These are phyloP conservation scores for Circinella umbellata DNA, from an alignment of 371 early-diverging fungal species.

Conservation along the genomic window DNA sequence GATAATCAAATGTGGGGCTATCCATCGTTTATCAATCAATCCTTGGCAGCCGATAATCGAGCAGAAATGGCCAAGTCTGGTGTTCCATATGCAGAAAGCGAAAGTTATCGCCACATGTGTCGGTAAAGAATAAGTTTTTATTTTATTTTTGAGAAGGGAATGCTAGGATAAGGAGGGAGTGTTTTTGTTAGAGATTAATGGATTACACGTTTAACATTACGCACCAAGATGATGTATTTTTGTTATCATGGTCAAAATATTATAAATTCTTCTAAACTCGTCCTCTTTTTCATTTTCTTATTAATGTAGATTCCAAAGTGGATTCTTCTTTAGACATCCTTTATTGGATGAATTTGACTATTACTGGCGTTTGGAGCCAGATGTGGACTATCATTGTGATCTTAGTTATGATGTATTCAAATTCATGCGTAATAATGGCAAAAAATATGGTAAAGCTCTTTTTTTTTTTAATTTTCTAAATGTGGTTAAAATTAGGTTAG, in stretches of 20 bases:
- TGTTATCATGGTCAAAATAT: not conserved
- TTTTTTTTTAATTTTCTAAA: not conserved
- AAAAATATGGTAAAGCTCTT: conserved; percentile 70
- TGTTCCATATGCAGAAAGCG: conserved; percentile 83
- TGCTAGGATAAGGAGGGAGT: no score
- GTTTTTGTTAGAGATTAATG: no score
- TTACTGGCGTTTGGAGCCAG: conserved; percentile 98
- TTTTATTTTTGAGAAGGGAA: no score
- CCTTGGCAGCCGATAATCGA: conserved; percentile 65
- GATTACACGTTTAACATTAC: no score
- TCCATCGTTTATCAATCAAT: conserved; percentile 81
- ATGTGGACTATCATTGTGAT: conserved; percentile 87
- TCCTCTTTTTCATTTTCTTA: not conserved
- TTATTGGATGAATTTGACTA: conserved; percentile 81
- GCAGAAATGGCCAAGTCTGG: conserved; percentile 57
- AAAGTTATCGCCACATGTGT: conserved; percentile 96
- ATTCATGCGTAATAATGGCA: conserved; percentile 76
- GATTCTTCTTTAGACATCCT: conserved; percentile 90
- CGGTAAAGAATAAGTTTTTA: conserved; percentile 36
- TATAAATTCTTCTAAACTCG: not conserved
- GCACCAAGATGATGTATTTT: not conserved
- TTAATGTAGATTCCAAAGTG: conserved; percentile 48
- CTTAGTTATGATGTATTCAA: conserved; percentile 90
- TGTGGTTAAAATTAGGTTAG: no score
- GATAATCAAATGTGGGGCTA: conserved; percentile 76